Evolutionary conservation across 257 asterid genomes (phyloP), one percentile per base, ranked within the genome.

Genomic region (Cinchona pubescens): DNA sequence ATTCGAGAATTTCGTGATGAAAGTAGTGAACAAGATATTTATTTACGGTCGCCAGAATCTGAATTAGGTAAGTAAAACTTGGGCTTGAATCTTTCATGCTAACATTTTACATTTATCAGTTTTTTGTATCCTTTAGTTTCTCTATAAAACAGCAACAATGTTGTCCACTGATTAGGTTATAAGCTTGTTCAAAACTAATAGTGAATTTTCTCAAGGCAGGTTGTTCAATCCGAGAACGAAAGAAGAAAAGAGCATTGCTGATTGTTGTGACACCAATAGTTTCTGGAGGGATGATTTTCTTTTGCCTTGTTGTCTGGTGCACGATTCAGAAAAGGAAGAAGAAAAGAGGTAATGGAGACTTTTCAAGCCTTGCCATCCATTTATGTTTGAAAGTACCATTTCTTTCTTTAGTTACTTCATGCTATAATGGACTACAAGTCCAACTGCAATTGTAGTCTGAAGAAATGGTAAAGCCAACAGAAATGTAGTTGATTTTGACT

Each of bases 41-140:
- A 68, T 53, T 23, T 83, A 8, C 66, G 80, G 16, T 8, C 63
- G 34, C 69, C 84, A 51, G 69, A 69, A 49, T 72, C 83, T 59
- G 86, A 83, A 76, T 11, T 74, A 43, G 77, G 86, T 83, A 72
- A 45, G 56, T 61, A 3, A n/a, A n/a, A n/a, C n/a, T n/a, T 38
- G 7, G 42, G 42, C 42, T 37, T 38, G 21, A 58, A n/a, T n/a
- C n/a, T n/a, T n/a, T n/a, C n/a, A n/a, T n/a, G n/a, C n/a, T n/a
- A n/a, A n/a, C n/a, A n/a, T n/a, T n/a, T n/a, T n/a, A n/a, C n/a
- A n/a, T n/a, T n/a, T n/a, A n/a, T 62, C 7, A 10, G 56, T 58
- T 14, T 2, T 60, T 11, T 32, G 43, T 25, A 62, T 29, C 68
- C 21, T 60, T 3, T 1, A 16, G 11, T 35, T 32, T 1, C 40